Evolutionary conservation across 345 rosid species (phyloP), one percentile per base, ranked within the genome.

Genomic region (Eucalyptus cladocalyx): DNA sequence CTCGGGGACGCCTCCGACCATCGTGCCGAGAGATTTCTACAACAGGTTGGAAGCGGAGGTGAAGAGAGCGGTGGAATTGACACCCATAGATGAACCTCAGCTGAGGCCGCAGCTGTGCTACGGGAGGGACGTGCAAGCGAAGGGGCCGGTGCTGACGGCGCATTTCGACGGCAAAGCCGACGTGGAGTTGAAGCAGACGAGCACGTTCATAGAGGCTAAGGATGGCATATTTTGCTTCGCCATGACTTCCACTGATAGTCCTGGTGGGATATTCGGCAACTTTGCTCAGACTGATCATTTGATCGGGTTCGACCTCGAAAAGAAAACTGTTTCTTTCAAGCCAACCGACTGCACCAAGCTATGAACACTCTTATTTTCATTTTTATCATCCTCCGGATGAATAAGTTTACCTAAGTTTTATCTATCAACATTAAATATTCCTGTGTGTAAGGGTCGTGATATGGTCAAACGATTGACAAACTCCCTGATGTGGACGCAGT

Each of bases 1-100:
- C 89, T 96, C 97, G 0, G 98, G 99, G 11, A 95, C 96, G 18
- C 93, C 97, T 8, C 85, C 93, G 43, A 96, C 96, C 3, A 10
- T 95, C 4, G 67, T 94, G 1, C 95, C 94, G 1, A 16, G 45
- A 2, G 91, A 89, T 9, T 92, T 92, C 56, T 92, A 87, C 80
- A 40, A 87, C 14, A 67, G 89, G 30, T 19, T 95, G 88, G 88
- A 86, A 4, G 40, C 92, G 4, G 91, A 92, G 11, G 90, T 93
- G 8, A 86, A 86, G 9, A 67, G 60, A 2, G 65, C 17, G 9
- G 92, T 93, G 37, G 34, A 51, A 6, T 91, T 91, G 1, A 30
- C 45, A n/a, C 93, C 83, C 12, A 89, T 90, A 8, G 85, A 87
- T 1, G 96, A 92, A 76, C 93, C 94, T 3, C 19, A 80, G 3